Evolutionary conservation across 202 grass and related monocot genomes (phyloP).

Genomic region (Digitaria exilis): DNA sequence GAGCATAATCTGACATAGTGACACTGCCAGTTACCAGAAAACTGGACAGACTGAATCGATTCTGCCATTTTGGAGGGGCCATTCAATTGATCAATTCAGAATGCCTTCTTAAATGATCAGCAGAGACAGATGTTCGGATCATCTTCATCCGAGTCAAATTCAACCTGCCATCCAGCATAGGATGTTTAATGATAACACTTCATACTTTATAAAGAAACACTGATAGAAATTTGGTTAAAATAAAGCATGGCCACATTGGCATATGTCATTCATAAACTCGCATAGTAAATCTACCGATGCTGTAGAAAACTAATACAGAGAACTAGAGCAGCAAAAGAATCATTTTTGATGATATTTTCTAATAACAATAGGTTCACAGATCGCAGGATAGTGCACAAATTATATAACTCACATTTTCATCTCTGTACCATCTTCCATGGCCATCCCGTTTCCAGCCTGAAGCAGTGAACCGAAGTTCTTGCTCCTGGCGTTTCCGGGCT

Average conservation of each 20-base stretch:
- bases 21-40: slow-evolving; percentile 7
- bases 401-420: slow-evolving; percentile 69
- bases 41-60: background rate
- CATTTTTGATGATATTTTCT: background rate
- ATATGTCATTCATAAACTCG: no score
- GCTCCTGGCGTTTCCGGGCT: slow-evolving; percentile 41
- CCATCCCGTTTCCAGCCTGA: slow-evolving; percentile 72
- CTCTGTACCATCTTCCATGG: slow-evolving; percentile 84
- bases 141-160: slow-evolving; percentile 88
- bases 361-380: background rate
- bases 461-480: slow-evolving; percentile 72
- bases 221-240: slow-evolving; percentile 6
- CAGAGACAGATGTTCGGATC: slow-evolving; percentile 66
- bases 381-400: slow-evolving; percentile 12
- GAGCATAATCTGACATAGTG: slow-evolving; percentile 4
- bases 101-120: slow-evolving; percentile 26
- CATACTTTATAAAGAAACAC: background rate
- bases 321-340: background rate
- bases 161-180: slow-evolving; percentile 59
- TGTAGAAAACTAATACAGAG: background rate
- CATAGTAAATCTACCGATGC: no score
- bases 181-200: slow-evolving; percentile 9
- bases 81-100: background rate
- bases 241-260: background rate
- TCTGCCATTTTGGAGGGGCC: background rate